Percentiles rank a stretch among this genome's conserved stretches.
Evolutionary conservation across 140 eudicot genomes (phyloP).

Genomic region (Stevia rebaudiana): DNA sequence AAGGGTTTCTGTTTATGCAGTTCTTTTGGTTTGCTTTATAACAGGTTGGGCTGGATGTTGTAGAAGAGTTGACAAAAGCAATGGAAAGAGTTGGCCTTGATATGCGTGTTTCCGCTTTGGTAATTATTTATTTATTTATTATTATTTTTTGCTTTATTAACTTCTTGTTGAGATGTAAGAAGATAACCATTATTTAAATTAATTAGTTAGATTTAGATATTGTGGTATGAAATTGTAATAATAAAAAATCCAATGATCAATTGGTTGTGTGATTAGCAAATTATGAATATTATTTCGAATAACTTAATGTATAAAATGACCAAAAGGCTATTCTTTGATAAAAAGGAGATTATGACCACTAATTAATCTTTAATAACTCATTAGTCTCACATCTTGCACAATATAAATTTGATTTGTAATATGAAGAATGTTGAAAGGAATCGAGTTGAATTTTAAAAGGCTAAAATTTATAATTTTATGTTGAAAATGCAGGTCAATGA

Average conservation of each 20-base stretch:
- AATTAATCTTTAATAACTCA: neutral
- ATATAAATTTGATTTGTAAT: neutral
- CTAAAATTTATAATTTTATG: neutral
- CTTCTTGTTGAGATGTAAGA: neutral
- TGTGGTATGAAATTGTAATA: too few species aligned
- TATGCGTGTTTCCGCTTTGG: slow-evolving; percentile 95
- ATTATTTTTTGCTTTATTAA: neutral
- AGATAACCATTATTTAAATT: neutral
- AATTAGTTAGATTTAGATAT: neutral
- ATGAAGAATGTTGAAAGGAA: neutral
- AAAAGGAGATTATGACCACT: too few species aligned
- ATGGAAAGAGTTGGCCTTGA: slow-evolving; percentile 73
- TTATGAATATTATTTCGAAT: too few species aligned
- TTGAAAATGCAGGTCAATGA: slow-evolving; percentile 63
- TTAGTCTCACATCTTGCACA: neutral
- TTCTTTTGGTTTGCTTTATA: slow-evolving; percentile 10
- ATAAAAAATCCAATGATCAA: too few species aligned
- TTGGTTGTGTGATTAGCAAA: too few species aligned
- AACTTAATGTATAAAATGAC: too few species aligned
- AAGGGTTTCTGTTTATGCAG: neutral
- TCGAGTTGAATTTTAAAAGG: neutral
- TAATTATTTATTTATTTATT: slow-evolving; percentile 16
- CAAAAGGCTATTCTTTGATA: too few species aligned
- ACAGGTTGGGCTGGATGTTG: slow-evolving; percentile 87
- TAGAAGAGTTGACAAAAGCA: slow-evolving; percentile 74